A percentile compares a stretch with the other conserved stretches of the same genome.
These are phyloP conservation scores for Carex scoparia DNA, from an alignment of 176 grass and related monocot species.

Conservation along the genomic window DNA sequence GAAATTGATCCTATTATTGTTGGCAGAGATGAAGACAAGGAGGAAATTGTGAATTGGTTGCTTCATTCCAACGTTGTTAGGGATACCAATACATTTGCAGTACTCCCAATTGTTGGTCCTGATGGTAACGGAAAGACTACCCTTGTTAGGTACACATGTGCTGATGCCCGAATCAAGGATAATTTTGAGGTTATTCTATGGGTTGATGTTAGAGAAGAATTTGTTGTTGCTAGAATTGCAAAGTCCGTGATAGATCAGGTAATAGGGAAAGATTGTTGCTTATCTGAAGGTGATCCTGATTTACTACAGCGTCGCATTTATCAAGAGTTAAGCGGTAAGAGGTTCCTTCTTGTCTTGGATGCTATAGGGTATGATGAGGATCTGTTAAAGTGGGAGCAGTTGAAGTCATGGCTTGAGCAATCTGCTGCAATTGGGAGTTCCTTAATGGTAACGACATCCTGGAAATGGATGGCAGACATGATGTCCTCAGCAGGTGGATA, in stretches of 20 bases:
- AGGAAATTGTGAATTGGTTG: neutral
- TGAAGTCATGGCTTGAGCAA: neutral
- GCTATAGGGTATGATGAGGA: neutral
- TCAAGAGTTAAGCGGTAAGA: constrained; percentile 1
- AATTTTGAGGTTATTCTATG: neutral
- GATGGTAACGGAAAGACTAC: neutral
- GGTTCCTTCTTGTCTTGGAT: neutral
- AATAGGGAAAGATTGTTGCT: constrained; percentile 7
- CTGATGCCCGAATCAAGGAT: neutral
- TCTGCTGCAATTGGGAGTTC: neutral
- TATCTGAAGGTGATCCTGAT: neutral
- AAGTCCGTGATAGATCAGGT: neutral
- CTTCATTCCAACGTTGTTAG: neutral
- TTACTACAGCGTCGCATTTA: neutral
- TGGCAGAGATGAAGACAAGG: neutral
- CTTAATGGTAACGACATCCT: neutral
- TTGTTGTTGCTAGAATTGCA: neutral
- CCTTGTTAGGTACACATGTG: neutral
- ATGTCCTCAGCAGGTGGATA: neutral
- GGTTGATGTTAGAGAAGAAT: neutral
- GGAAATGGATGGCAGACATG: too few relatives aligned
- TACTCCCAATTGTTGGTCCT: neutral
- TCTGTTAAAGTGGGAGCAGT: too few relatives aligned
- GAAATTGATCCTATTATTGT: neutral
- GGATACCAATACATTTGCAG: neutral